phyloP scores from a whole-genome alignment of 495 filamentous ascomycete species.

The Thozetella sp. region DNA sequence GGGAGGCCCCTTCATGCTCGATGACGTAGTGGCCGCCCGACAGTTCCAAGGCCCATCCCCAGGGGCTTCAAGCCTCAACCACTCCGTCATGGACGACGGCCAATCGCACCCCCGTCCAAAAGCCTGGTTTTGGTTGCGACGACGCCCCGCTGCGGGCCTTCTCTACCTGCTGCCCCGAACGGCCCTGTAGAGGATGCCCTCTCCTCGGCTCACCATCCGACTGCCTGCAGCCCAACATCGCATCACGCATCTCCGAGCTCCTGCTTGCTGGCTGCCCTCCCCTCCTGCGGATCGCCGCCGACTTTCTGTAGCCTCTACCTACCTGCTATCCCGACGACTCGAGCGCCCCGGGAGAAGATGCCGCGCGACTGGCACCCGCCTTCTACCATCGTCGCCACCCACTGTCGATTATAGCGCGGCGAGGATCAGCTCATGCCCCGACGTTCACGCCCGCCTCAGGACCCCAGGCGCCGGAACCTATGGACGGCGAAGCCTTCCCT shows the following conservation, averaged over 20 bases:
- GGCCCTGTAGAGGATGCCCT: background rate
- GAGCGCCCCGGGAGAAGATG: background rate
- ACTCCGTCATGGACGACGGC: background rate
- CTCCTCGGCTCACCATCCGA: background rate
- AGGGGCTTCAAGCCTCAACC: background rate
- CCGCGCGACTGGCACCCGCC: background rate
- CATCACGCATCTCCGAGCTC: background rate
- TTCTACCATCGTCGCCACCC: background rate
- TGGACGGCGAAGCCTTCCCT: background rate
- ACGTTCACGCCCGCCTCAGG: background rate
- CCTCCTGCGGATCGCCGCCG: too few species aligned
- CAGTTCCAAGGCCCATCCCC: background rate
- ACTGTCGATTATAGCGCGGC: background rate
- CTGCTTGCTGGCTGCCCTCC: background rate
- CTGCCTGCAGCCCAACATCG: background rate
- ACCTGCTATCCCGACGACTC: too few species aligned
- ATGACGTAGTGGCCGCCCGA: background rate
- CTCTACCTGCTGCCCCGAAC: background rate
- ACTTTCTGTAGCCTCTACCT: too few species aligned
- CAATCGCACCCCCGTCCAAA: background rate
- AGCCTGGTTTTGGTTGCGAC: background rate
- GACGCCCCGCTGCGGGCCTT: background rate
- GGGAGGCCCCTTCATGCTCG: background rate
- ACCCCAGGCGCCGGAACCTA: too few species aligned
- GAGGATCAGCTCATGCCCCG: background rate